phyloP scores from a whole-genome alignment of 495 filamentous ascomycete species.

The Rostrohypoxylon terebratum region DNA sequence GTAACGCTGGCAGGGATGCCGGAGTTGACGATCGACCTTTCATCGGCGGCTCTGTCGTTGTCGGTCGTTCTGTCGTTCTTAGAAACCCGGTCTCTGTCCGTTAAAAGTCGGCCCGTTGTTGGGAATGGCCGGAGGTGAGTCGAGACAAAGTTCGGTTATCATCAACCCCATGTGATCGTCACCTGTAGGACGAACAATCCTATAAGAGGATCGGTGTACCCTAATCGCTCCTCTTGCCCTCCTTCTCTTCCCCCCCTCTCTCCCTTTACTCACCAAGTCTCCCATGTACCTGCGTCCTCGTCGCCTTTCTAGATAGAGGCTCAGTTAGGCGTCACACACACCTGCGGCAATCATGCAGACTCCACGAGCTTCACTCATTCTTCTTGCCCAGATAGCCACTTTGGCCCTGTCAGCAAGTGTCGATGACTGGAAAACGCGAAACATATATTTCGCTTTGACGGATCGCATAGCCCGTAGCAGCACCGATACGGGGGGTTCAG shows the following conservation, averaged over 20 bases:
- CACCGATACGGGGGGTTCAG: constrained; percentile 41
- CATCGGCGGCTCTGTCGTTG: constrained; percentile 27
- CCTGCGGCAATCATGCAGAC: constrained; percentile 33
- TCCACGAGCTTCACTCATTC: constrained; percentile 21
- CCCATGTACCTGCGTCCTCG: background rate
- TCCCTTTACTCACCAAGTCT: background rate
- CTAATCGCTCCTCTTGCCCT: background rate
- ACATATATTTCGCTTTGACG: constrained; percentile 79
- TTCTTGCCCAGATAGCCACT: constrained; percentile 40
- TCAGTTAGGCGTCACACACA: background rate
- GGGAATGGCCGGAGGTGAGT: constrained; percentile 23
- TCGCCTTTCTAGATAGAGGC: background rate
- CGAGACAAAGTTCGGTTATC: background rate
- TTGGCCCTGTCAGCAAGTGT: constrained; percentile 47
- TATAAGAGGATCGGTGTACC: background rate
- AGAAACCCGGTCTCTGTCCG: constrained; percentile 18
- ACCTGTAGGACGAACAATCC: background rate
- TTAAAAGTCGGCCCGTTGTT: constrained; percentile 34
- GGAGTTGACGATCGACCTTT: constrained; percentile 30
- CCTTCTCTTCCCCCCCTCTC: background rate
- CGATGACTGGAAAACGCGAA: constrained; percentile 56
- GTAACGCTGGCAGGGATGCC: constrained; percentile 30
- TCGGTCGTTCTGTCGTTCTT: constrained; percentile 31
- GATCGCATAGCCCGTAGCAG: constrained; percentile 76
- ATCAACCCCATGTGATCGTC: constrained; percentile 5